A percentile compares a stretch with the other conserved stretches of the same genome.
Evolutionary conservation across 495 filamentous ascomycete species (phyloP).

Genomic region (Thozetella sp.): DNA sequence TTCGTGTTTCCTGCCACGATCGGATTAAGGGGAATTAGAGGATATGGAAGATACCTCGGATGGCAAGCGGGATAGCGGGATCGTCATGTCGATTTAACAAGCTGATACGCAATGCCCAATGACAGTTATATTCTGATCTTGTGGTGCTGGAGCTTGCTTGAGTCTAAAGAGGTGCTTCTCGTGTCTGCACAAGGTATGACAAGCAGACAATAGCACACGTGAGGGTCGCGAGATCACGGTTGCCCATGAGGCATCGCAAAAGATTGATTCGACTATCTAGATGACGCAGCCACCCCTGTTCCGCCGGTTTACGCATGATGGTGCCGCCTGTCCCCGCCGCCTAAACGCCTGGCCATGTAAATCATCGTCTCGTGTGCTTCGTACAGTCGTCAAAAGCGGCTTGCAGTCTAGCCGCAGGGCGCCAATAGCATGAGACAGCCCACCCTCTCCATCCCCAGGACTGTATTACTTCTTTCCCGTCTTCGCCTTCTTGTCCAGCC

Average conservation of each 20-base stretch:
- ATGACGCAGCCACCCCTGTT: not conserved
- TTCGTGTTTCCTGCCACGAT: not conserved
- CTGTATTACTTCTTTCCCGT: constrained; percentile 30
- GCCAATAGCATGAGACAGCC: not conserved
- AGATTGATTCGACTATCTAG: not conserved
- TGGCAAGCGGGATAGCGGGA: not conserved
- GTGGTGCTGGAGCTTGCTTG: too few species aligned
- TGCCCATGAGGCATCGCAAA: not conserved
- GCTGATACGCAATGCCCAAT: not conserved
- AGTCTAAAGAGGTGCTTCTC: too few species aligned
- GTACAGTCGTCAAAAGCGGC: not conserved
- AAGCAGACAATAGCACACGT: too few species aligned
- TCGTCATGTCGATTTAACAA: not conserved
- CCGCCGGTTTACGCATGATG: not conserved
- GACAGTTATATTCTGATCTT: too few species aligned
- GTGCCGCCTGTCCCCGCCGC: not conserved
- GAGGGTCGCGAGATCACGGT: too few species aligned
- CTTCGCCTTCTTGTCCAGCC: constrained; percentile 54
- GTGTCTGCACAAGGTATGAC: too few species aligned
- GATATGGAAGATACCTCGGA: not conserved
- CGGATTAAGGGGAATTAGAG: not conserved
- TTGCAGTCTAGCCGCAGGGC: not conserved
- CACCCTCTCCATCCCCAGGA: not conserved
- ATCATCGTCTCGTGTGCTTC: not conserved
- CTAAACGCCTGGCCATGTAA: not conserved